Evolutionary conservation across 2,329 filamentous ascomycete species (phyloP).

Genomic region (Colletotrichum cuscutae): DNA sequence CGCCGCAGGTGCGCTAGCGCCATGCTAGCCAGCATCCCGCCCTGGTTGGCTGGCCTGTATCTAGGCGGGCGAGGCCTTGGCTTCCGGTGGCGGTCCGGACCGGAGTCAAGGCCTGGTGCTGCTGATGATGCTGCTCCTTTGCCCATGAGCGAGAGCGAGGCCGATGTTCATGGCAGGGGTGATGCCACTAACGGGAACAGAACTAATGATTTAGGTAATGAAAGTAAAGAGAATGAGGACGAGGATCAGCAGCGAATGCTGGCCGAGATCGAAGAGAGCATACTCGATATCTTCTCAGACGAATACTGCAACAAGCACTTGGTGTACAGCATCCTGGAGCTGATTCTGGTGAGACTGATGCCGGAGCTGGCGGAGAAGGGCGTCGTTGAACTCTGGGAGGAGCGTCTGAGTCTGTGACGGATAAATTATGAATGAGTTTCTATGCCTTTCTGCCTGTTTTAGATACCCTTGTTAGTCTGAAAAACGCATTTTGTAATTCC

Average conservation of each 20-base stretch:
- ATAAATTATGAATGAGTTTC: not conserved
- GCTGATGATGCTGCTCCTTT: conserved; percentile 2
- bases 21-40: conserved; percentile 60
- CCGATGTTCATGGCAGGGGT: not conserved
- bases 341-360: conserved; percentile 82
- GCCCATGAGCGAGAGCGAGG: conserved; percentile 7
- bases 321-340: conserved; percentile 83
- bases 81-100: conserved; percentile 39
- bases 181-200: conserved; percentile 38
- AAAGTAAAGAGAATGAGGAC: conserved; percentile 41
- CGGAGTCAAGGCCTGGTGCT: conserved; percentile 18
- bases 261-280: conserved; percentile 68
- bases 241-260: conserved; percentile 62
- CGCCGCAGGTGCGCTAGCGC: conserved; percentile 74
- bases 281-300: conserved; percentile 82
- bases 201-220: conserved; percentile 25
- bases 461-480: conserved; percentile 29
- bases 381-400: conserved; percentile 77
- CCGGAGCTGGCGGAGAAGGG: conserved; percentile 84
- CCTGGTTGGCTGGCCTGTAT: conserved; percentile 59
- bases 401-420: conserved; percentile 63
- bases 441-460: conserved; percentile 4
- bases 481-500: not conserved
- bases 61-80: conserved; percentile 55
- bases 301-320: conserved; percentile 94